These are phyloP conservation scores for Amanita brunnescens DNA, from an alignment of 768 basidiomycete genomes.

Conservation along the genomic window DNA sequence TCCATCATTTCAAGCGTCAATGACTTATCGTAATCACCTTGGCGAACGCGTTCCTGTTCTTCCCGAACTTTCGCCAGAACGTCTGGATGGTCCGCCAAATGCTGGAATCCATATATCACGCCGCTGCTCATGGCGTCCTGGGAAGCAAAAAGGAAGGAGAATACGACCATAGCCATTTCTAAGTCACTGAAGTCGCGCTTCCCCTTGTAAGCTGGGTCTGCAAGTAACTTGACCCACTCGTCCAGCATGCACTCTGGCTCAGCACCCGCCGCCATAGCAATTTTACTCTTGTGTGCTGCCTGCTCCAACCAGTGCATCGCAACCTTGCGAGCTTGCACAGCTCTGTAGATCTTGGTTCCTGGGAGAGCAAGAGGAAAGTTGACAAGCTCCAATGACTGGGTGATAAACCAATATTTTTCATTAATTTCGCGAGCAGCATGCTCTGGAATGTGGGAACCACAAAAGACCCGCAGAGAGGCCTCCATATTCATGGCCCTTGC, in stretches of 20 bases:
- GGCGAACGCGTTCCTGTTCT: constrained; percentile 81
- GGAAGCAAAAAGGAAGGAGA: constrained; percentile 93
- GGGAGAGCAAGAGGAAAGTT: constrained; percentile 96
- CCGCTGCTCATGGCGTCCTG: constrained; percentile 99
- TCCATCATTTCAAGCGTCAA: constrained; percentile 86
- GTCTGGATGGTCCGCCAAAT: constrained; percentile 87
- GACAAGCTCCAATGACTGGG: constrained; percentile 91
- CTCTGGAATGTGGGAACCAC: constrained; percentile 83
- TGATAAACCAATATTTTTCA: constrained; percentile 95
- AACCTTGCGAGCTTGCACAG: constrained; percentile 82
- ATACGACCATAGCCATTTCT: constrained; percentile 96
- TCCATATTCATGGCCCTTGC: constrained; percentile 96
- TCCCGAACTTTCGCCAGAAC: constrained; percentile 81
- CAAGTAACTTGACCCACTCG: constrained; percentile 76
- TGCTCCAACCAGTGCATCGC: constrained; percentile 74
- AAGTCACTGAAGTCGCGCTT: constrained; percentile 82
- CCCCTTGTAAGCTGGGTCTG: constrained; percentile 62
- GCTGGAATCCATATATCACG: constrained; percentile 93
- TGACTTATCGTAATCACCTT: constrained; percentile 65
- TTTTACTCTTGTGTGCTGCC: constrained; percentile 75
- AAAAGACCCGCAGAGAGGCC: constrained; percentile 92
- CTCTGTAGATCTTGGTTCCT: constrained; percentile 93
- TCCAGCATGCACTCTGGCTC: constrained; percentile 89
- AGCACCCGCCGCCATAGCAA: constrained; percentile 68
- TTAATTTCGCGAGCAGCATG: constrained; percentile 72